Percentiles rank a stretch among this genome's conserved stretches.
These are phyloP conservation scores for Xylaria longipes DNA, from an alignment of 495 filamentous ascomycete genomes.

Conservation along the genomic window DNA sequence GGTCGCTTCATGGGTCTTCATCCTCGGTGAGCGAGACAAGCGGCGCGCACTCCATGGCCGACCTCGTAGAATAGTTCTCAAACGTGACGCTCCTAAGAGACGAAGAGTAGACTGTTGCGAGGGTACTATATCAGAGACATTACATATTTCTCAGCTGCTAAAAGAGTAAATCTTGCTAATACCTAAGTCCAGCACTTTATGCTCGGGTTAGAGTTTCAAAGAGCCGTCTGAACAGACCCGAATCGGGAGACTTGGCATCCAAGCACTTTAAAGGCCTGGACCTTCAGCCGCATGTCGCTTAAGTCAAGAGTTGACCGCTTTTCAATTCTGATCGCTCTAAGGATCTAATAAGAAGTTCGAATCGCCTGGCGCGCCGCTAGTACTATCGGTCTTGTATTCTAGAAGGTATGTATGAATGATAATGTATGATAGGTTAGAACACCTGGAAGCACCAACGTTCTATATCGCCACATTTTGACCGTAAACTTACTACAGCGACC, in stretches of 20 bases:
- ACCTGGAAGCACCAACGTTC: background rate
- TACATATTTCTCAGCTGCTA: background rate
- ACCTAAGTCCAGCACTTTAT: background rate
- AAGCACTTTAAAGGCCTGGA: background rate
- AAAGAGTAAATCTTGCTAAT: background rate
- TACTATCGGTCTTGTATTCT: background rate
- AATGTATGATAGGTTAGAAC: background rate
- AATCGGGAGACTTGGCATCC: background rate
- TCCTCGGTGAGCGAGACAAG: background rate
- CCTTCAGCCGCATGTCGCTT: background rate
- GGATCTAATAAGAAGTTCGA: background rate
- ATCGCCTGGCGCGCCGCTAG: background rate
- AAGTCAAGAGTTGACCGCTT: background rate
- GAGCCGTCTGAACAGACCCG: background rate
- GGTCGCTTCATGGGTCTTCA: background rate
- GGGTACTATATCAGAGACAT: background rate
- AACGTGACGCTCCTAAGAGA: background rate
- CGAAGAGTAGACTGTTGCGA: background rate
- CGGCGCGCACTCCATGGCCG: background rate
- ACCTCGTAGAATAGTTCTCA: background rate
- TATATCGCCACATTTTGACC: background rate
- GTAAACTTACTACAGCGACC: background rate
- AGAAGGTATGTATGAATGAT: background rate
- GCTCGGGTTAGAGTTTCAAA: background rate
- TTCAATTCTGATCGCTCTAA: background rate